Base-by-base conservation (phyloP, 2,329 filamentous ascomycete species). In the Emericellopsis atlantica region DNA sequence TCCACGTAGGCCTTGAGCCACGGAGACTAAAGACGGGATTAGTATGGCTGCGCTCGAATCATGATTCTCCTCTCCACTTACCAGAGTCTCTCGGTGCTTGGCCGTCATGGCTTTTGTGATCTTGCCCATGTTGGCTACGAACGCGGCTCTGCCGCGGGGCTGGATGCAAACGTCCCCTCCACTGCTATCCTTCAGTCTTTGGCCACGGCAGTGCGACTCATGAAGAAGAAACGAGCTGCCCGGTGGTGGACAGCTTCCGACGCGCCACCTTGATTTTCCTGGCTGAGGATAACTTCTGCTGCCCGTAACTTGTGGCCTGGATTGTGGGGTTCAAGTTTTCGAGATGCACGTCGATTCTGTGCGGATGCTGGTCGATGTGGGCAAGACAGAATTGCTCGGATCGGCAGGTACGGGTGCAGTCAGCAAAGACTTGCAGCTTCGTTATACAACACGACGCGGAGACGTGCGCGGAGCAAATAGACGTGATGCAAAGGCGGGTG, bases 1-100 rank as follows among this genome's bases (percentile, higher is more conserved):
- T 80, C 69, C 53, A 95, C 81, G 56, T 89, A 96, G 41, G 82
- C 73, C 60, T 81, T 76, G 49, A 96, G 74, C 71, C 84, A 94
- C 50, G 87, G 82, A 60, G 92, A 95, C 86, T 95, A 48, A 26
- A 32, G 11, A 42, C 31, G 12, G 36, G 11, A 51, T 62, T 45
- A 60, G 57, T 12, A 29, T 12, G 6, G 8, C 12, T 9, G 8
- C 26, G 12, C 26, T 29, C 9, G 26, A 6, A 29, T 29, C 9
- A 29, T 12, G 9, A 29, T 29, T 29, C 9, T 29, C 26, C 26
- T 29, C 6, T 9, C 23, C 14, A 58, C 72, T 60, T 65, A 82
- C 78, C 69, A 80, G 54, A 24, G 75, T 80, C 62, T 81, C 78
- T 62, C 68, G 70, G 57, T 82, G 78, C 65, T 81, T 81, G 45